A percentile compares a stretch with the other conserved stretches of the same genome.
Conservation (phyloP, 2,329 filamentous ascomycete genomes). For the Setomelanomma holmii region DNA sequence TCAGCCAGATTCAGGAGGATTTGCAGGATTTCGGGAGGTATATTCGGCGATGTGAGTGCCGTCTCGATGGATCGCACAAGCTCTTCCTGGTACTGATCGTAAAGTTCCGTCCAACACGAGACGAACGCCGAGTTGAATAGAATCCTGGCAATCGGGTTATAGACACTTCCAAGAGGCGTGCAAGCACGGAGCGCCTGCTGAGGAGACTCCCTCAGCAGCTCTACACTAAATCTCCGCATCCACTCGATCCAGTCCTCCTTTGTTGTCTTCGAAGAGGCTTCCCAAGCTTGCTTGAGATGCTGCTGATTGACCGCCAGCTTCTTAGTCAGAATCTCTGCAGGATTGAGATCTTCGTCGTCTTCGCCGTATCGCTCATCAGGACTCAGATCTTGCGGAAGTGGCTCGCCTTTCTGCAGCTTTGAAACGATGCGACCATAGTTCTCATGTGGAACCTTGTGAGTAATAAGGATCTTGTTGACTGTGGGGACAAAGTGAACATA, state of each 20-base stretch:
- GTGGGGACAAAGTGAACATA: slow-evolving; percentile 94
- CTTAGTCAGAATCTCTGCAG: slow-evolving; percentile 85
- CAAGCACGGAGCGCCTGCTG: slow-evolving; percentile 95
- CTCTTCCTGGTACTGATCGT: slow-evolving; percentile 96
- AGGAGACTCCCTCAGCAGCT: slow-evolving; percentile 91
- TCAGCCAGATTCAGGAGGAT: slow-evolving; percentile 95
- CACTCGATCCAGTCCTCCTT: slow-evolving; percentile 99
- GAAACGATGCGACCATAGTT: slow-evolving; percentile 93
- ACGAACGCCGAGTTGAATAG: slow-evolving; percentile 99
- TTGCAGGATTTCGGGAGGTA: slow-evolving; percentile 93
- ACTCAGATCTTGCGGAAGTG: slow-evolving; percentile 91
- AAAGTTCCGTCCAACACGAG: slow-evolving; percentile 97
- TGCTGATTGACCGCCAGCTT: slow-evolving; percentile 98
- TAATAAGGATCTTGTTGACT: slow-evolving; percentile 82
- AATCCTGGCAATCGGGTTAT: slow-evolving; percentile 88
- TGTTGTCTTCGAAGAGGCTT: slow-evolving; percentile 94
- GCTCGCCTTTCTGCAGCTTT: slow-evolving; percentile 93
- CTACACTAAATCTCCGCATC: slow-evolving; percentile 96
- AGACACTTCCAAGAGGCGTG: slow-evolving; percentile 87
- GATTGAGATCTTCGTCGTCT: slow-evolving; percentile 78
- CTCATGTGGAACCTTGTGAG: slow-evolving; percentile 82
- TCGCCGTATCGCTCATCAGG: slow-evolving; percentile 82
- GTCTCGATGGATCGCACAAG: slow-evolving; percentile 94
- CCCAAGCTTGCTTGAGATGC: slow-evolving; percentile 96
- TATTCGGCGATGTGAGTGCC: slow-evolving; percentile 92